Percentiles rank a stretch among this genome's conserved stretches.
phyloP scores from a whole-genome alignment of 2,329 filamentous ascomycete species.

The Phaeosphaeriaceae sp. region DNA sequence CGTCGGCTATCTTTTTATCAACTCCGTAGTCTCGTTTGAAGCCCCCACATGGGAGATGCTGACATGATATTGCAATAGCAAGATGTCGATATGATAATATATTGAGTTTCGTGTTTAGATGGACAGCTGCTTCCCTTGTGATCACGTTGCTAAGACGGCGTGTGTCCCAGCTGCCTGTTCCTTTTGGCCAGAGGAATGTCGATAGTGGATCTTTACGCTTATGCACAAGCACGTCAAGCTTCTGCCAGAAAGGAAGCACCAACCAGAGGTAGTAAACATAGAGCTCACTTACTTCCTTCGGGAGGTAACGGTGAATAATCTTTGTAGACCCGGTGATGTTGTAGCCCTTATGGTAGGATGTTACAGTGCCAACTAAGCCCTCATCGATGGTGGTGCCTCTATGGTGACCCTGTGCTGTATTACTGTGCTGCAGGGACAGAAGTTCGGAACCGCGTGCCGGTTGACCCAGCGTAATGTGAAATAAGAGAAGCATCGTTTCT shows the following conservation, averaged over 20 bases:
- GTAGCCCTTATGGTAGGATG: slow-evolving; percentile 25
- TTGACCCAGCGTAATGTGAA: slow-evolving; percentile 21
- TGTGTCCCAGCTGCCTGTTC: too few species aligned
- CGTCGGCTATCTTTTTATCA: too few species aligned
- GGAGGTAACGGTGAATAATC: slow-evolving; percentile 26
- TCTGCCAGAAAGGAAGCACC: slow-evolving; percentile 7
- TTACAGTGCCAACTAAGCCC: slow-evolving; percentile 17
- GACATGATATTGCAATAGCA: too few species aligned
- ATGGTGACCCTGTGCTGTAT: slow-evolving; percentile 13
- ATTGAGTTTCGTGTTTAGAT: too few species aligned
- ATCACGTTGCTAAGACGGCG: too few species aligned
- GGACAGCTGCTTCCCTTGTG: too few species aligned
- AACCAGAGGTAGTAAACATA: slow-evolving; percentile 24
- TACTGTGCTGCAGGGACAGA: slow-evolving; percentile 10
- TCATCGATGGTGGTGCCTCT: slow-evolving; percentile 19
- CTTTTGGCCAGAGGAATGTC: too few species aligned
- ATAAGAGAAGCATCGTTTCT: slow-evolving; percentile 8
- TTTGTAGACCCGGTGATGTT: slow-evolving; percentile 13
- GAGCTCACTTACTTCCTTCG: slow-evolving; percentile 18
- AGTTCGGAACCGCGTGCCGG: slow-evolving; percentile 22
- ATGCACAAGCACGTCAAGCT: neutral
- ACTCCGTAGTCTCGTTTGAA: too few species aligned
- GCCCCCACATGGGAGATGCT: too few species aligned
- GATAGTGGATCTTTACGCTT: too few species aligned
- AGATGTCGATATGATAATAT: too few species aligned